Conservation (phyloP, 257 asterid genomes). For the Rubia yunnanensis region DNA sequence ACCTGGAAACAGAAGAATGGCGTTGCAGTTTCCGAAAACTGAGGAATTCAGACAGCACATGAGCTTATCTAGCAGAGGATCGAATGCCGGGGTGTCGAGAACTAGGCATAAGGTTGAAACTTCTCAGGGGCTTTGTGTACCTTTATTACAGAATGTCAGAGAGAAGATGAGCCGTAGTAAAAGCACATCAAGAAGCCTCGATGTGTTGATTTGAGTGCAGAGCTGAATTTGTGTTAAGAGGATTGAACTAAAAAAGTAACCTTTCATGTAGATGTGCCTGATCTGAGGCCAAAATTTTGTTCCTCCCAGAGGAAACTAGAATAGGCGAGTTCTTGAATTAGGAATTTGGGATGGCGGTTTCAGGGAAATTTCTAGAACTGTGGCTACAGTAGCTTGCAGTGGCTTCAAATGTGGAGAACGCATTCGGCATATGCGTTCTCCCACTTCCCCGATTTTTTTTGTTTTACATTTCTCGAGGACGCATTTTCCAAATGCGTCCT, state of each 20-base stretch:
- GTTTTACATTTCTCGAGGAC: too few relatives aligned
- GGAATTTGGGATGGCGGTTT: too few relatives aligned
- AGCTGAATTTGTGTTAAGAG: not conserved
- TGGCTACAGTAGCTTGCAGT: too few relatives aligned
- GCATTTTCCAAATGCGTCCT: too few relatives aligned
- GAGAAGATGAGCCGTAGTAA: constrained; percentile 22
- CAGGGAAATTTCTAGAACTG: too few relatives aligned
- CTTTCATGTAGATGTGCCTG: too few relatives aligned
- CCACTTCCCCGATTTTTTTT: too few relatives aligned
- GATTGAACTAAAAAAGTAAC: not conserved
- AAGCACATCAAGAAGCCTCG: constrained; percentile 22
- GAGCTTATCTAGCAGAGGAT: constrained; percentile 12
- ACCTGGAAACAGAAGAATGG: constrained; percentile 26
- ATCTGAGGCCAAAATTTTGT: too few relatives aligned
- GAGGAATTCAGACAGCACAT: constrained; percentile 5
- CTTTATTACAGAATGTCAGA: constrained; percentile 36
- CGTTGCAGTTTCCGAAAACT: constrained; percentile 10
- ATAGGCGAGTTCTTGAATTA: too few relatives aligned
- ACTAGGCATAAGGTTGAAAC: constrained; percentile 14
- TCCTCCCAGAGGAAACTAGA: too few relatives aligned
- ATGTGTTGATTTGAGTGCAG: constrained; percentile 11
- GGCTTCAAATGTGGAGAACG: too few relatives aligned
- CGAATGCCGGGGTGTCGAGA: constrained; percentile 8
- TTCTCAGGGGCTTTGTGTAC: constrained; percentile 29
- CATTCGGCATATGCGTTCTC: too few relatives aligned